Conservation (phyloP, 2,329 filamentous ascomycete genomes). For the Trichoderma polysporum region DNA sequence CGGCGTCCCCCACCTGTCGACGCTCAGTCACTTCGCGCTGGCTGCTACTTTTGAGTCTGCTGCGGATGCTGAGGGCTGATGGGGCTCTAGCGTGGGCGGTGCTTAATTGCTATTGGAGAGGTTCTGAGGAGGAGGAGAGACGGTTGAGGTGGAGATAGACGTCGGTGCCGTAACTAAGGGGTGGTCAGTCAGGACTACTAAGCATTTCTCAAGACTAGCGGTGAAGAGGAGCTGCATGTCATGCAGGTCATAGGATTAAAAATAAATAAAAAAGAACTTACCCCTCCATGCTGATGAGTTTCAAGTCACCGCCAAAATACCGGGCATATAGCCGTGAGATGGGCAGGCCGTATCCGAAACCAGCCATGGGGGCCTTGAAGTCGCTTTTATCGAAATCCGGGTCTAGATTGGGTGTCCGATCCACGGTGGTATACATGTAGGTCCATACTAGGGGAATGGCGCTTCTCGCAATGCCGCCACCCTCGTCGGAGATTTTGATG, state of each 20-base stretch:
- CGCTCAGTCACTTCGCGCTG: slow-evolving; percentile 75
- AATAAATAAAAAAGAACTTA: slow-evolving; percentile 47
- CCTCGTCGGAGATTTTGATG: slow-evolving; percentile 96
- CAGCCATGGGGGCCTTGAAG: slow-evolving; percentile 99
- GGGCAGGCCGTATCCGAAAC: slow-evolving; percentile 95
- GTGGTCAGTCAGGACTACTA: neutral
- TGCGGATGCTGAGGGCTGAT: slow-evolving; percentile 48
- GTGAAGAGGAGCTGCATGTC: neutral
- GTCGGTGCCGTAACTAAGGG: slow-evolving; percentile 80
- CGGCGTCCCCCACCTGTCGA: slow-evolving; percentile 86
- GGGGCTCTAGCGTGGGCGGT: slow-evolving; percentile 36
- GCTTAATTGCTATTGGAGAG: slow-evolving; percentile 86
- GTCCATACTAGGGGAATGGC: slow-evolving; percentile 98
- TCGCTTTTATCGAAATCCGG: slow-evolving; percentile 99
- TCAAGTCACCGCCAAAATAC: slow-evolving; percentile 96
- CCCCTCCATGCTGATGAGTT: slow-evolving; percentile 99
- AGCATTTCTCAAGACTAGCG: slow-evolving; percentile 25
- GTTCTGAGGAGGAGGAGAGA: slow-evolving; percentile 91
- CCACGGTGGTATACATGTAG: slow-evolving; percentile 99
- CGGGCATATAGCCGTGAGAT: slow-evolving; percentile 92
- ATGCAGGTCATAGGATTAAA: slow-evolving; percentile 5
- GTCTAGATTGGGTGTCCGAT: slow-evolving; percentile 89
- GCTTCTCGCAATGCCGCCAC: slow-evolving; percentile 89
- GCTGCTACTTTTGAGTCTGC: slow-evolving; percentile 63
- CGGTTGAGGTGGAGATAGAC: slow-evolving; percentile 98